Evolutionary conservation across 108 stramenopile genomes (phyloP), one percentile per base, ranked within the genome.

Genomic region (Asterionellopsis glacialis): DNA sequence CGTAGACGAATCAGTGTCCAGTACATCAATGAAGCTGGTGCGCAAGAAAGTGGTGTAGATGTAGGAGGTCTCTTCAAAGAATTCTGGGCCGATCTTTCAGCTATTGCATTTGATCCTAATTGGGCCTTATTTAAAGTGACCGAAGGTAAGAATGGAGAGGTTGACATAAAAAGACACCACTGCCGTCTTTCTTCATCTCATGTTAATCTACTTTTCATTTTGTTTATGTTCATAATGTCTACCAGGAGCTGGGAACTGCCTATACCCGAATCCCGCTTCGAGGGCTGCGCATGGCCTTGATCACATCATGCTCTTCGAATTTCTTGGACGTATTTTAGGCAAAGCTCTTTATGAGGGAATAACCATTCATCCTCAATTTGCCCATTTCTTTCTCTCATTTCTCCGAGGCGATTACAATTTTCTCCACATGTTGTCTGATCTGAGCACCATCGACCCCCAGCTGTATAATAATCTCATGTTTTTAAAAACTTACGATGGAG

Each of bases 11-110:
- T 87, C 14, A 61, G 81, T 9, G 86, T 96, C 11, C 77, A 88
- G 22, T 93, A 94, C 52, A 58, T 77, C 47, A 92, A 88, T 62
- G 79, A 88, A 63, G 89, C 87, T 7, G 89, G 92, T 23, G 81
- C 86, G 26, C 67, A 57, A 58, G 91, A 94, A 51, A 65, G 75
- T 55, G 97, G 98, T 26, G 91, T 99, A 50, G 98, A 99, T 75
- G 94, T 94, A 40, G 98, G 98, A 18, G 98, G 98, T 6, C 80
- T 99, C 11, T 98, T 98, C 73, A 99, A 99, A 80, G 98, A 99
- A 54, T 97, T 97, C 61, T 96, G 88, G 88, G 84, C 88, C 19
- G 94, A 95, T 55, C 67, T 98, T 11, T 78, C 81, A 28, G 83
- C 69, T 11, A 70, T 88, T 48, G 94, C 94, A 18, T 99, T 99